Conservation (phyloP, 2,329 filamentous ascomycete species). For the Rachicladosporium sp. region DNA sequence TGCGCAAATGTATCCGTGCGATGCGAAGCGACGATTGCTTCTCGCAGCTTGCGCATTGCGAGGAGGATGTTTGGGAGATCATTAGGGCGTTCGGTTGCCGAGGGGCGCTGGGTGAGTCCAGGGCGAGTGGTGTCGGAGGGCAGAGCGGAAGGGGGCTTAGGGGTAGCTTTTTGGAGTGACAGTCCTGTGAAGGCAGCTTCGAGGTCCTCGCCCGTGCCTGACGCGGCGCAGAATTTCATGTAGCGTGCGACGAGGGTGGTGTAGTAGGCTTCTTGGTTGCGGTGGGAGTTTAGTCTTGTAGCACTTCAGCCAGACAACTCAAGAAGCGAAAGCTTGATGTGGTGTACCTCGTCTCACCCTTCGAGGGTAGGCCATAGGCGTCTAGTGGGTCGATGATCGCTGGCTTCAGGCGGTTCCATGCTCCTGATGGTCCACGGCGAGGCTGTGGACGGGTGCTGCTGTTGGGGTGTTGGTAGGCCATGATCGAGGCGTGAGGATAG, state of each 20-base stretch:
- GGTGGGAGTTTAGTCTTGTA: constrained; percentile 44
- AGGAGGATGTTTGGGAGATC: constrained; percentile 64
- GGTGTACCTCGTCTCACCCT: constrained; percentile 69
- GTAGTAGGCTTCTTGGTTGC: constrained; percentile 75
- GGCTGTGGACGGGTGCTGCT: constrained; percentile 10
- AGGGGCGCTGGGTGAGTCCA: constrained; percentile 12
- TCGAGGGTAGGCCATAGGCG: constrained; percentile 73
- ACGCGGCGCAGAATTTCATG: constrained; percentile 73
- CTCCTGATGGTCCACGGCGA: constrained; percentile 35
- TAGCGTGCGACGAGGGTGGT: constrained; percentile 78
- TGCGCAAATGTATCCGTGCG: constrained; percentile 70
- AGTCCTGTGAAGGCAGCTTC: constrained; percentile 40
- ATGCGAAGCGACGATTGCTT: constrained; percentile 70
- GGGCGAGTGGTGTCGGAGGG: no score
- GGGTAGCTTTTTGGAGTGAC: no score
- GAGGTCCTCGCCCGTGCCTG: constrained; percentile 58
- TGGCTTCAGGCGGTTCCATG: constrained; percentile 62
- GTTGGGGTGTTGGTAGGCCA: no score
- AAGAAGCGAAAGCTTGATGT: background rate
- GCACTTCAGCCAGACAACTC: background rate
- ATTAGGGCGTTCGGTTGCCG: constrained; percentile 36
- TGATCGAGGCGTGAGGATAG: no score
- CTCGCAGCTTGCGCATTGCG: constrained; percentile 81
- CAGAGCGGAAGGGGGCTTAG: no score
- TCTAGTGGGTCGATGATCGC: constrained; percentile 66